These are phyloP conservation scores for Tremellales sp. DNA, from an alignment of 1,284 basidiomycete genomes.

Conservation along the genomic window DNA sequence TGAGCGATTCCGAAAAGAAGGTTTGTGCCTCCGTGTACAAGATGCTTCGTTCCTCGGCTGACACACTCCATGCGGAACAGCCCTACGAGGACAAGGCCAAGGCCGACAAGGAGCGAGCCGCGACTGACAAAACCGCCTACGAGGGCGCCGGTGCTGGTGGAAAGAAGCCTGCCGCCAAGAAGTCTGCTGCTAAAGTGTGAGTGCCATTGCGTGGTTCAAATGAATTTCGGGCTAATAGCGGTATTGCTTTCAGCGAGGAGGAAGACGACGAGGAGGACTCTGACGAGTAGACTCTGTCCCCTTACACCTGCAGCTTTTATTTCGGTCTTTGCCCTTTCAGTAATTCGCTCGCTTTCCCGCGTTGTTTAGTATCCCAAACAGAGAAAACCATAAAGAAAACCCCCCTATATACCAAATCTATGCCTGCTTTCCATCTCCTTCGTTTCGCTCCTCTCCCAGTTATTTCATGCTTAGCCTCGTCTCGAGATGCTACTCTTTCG, in stretches of 20 bases:
- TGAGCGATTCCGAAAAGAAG: constrained; percentile 79
- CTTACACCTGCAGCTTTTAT: background rate
- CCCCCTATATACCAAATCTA: too few relatives aligned
- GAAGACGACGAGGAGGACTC: constrained; percentile 36
- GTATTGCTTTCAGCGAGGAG: constrained; percentile 9
- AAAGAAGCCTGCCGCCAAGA: constrained; percentile 36
- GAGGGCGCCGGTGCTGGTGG: constrained; percentile 52
- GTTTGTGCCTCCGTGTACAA: constrained; percentile 47
- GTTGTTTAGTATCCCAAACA: too few relatives aligned
- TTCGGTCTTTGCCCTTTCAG: background rate
- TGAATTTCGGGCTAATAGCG: background rate
- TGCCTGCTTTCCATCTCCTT: background rate
- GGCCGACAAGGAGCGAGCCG: constrained; percentile 72
- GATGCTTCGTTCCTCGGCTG: constrained; percentile 1
- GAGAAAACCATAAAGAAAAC: too few relatives aligned
- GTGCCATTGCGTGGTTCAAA: background rate
- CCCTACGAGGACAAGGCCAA: constrained; percentile 86
- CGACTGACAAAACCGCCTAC: constrained; percentile 55
- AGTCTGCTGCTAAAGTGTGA: constrained; percentile 10
- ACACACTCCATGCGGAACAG: constrained; percentile 49
- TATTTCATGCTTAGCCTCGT: background rate
- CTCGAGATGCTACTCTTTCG: background rate
- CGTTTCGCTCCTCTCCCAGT: background rate
- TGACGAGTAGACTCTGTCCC: constrained; percentile 19
- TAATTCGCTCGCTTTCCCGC: background rate